Base-by-base conservation (phyloP, 768 basidiomycete species). In the Bullera alba region DNA sequence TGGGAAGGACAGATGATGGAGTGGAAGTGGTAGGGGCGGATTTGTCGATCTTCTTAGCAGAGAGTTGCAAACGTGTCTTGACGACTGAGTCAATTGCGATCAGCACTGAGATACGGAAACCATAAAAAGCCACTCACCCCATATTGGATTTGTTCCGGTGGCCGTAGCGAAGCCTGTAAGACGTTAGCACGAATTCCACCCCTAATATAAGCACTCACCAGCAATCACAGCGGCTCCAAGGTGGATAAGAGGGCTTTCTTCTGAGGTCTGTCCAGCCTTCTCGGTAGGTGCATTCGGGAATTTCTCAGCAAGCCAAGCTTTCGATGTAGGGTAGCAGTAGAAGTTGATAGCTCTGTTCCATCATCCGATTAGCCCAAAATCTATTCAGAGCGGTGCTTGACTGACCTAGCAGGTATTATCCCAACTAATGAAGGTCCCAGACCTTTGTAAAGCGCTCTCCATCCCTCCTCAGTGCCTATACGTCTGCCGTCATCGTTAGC, bases 261-360 rank as follows among this genome's bases (percentile, higher is more conserved):
- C 70, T 61, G 22, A 90, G 77, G 56, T 83, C 61, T 71, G 92
- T 86, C 59, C 67, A 7, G 41, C 53, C 27, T 52, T 48, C 37
- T 57, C 52, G 3, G 53, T 54, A 2, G 65, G 60, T n/a, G 66
- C 66, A 42, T 62, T 59, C 0, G 70, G 70, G 73, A 92, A 88
- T 16, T 77, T 70, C 39, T 85, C 77, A 19, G 95, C 91, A 44
- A 95, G 86, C 49, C 93, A 73, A 38, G 84, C 85, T 70, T 99
- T 99, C 42, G 90, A 90, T 66, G 95, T 96, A 26, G 93, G 95
- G 59, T 99, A 99, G 17, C 87, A 85, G 78, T 87, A 97, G 74
- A 99, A 99, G 73, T 93, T 88, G 76, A 97, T 96, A 3, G 92
- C 91, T 44, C 74, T 75, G 54, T n/a, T n/a, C n/a, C n/a, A n/a